Base-by-base conservation (phyloP, 2,329 filamentous ascomycete genomes). In the Talaromyces rugulosus region DNA sequence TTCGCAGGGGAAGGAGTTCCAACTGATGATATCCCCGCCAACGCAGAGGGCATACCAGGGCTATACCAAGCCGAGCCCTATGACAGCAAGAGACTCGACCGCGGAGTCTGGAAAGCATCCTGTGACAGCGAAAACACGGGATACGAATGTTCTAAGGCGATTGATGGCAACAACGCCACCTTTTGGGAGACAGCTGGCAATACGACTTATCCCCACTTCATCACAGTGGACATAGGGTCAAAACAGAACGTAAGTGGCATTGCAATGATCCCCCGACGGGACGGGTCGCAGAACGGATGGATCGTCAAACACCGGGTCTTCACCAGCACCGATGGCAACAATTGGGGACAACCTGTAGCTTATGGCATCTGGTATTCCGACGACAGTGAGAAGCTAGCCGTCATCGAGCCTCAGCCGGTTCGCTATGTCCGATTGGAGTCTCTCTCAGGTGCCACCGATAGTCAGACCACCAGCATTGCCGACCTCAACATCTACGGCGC, bases 321-420 rank as follows among this genome's bases (percentile, higher is more conserved):
- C 14, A 1, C 62, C 7, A 65, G 63, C 50, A 55, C 40, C 16
- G 56, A 65, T 62, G n/a, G 30, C 16, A 23, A 9, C 5, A 47
- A 34, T 5, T 68, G 67, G 67, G 59, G 31, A 4, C 56, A 52
- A n/a, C 40, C 40, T 14, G 66, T 69, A 9, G 66, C 67, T 3
- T 69, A 69, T 47, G 66, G 66, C 8, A 63, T 60, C 50, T 69
- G 67, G 67, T 64, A 65, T 30, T 62, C 52, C 9, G 66, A 68
- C 56, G 65, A 62, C 34, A 65, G 64, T 4, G 44, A 57, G 12
- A 69, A 69, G 60, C 28, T 69, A 18, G 59, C 67, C 18, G 65
- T 59, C 54, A 67, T 69, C 28, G 55, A 66, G 36, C 60, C 66
- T 14, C 59, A 55, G 8, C 52, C 5, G 4, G 67, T 65, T 9